Conservation (phyloP, 768 basidiomycete genomes). For the Trametes sanguinea region DNA sequence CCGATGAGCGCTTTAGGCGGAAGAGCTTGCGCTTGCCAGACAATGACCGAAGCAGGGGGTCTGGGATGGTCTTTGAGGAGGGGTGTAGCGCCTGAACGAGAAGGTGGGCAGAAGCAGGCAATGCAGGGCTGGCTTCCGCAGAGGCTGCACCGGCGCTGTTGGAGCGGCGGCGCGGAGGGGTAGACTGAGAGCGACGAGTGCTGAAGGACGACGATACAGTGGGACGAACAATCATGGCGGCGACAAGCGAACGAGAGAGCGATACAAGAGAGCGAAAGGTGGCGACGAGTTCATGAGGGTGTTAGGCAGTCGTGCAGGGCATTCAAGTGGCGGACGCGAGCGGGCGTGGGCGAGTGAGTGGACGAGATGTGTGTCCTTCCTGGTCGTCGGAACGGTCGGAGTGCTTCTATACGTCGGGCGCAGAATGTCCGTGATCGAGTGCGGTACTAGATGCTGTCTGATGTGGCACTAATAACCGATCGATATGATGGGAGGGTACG, state of each 20-base stretch:
- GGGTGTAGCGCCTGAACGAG: conserved; percentile 3
- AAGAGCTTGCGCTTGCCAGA: conserved; percentile 23
- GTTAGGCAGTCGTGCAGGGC: conserved; percentile 5
- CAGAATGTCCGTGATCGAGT: conserved; percentile 4
- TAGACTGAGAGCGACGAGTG: conserved; percentile 15
- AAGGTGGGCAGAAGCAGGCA: conserved; percentile 2
- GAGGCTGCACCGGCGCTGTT: conserved; percentile 13
- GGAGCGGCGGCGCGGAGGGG: conserved; percentile 18
- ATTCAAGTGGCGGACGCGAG: conserved; percentile 3
- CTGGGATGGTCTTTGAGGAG: neutral
- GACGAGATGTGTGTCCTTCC: neutral
- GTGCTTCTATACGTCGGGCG: neutral
- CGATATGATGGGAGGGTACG: conserved; percentile 15
- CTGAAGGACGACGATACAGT: neutral
- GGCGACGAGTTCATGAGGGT: conserved; percentile 14
- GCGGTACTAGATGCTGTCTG: neutral
- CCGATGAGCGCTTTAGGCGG: conserved; percentile 26
- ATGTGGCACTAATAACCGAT: conserved; percentile 16
- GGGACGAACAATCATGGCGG: conserved; percentile 21
- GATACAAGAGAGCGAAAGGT: neutral
- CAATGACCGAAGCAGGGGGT: conserved; percentile 11
- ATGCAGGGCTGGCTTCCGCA: conserved; percentile 2
- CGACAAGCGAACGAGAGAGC: neutral
- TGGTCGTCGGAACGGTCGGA: conserved; percentile 14
- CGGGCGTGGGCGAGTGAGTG: neutral